Percentiles rank a stretch among this genome's conserved stretches.
Evolutionary conservation across 176 grass and related monocot genomes (phyloP).

Genomic region (Alopecurus myosuroides): DNA sequence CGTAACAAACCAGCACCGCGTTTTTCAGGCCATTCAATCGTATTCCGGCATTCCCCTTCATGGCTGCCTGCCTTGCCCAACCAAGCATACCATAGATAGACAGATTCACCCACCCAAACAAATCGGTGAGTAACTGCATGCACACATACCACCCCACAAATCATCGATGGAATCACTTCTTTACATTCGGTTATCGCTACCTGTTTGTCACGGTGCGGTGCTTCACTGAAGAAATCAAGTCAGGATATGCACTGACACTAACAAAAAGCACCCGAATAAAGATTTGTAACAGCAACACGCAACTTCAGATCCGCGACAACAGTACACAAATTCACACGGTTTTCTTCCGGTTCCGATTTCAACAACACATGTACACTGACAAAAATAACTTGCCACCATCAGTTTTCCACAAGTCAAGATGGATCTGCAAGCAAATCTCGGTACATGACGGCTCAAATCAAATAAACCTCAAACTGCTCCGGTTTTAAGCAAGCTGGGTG

Average conservation of each 20-base stretch:
- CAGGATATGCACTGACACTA: neutral
- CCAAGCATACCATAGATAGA: neutral
- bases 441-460: conserved; percentile 12
- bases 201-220: neutral
- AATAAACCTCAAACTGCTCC: neutral
- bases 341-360: neutral
- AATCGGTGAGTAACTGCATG: conserved; percentile 6
- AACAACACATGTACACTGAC: neutral
- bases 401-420: neutral
- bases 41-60: neutral
- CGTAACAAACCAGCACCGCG: conserved; percentile 31
- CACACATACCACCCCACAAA: neutral
- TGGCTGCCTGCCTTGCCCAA: neutral
- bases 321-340: neutral
- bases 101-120: neutral
- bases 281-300: neutral
- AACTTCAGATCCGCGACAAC: neutral
- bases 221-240: conserved; percentile 1
- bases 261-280: neutral
- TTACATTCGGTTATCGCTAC: neutral
- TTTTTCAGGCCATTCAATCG: conserved; percentile 48
- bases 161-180: neutral
- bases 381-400: neutral
- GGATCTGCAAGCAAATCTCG: neutral
- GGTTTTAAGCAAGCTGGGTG: neutral